Conservation (phyloP, 306 rosid genomes). For the Spatholobus suberectus region DNA sequence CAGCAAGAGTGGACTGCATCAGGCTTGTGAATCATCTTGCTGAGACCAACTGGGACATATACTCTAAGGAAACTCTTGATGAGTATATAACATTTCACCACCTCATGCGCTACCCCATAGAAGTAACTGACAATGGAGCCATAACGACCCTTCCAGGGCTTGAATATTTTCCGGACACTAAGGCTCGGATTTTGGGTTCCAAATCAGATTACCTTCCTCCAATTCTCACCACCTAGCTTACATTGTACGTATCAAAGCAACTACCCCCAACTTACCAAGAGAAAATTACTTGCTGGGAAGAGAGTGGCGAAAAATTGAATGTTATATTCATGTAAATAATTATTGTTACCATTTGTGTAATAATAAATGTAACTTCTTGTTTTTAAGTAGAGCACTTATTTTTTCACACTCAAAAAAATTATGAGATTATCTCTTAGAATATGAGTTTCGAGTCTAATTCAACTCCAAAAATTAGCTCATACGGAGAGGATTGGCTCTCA, state of each 20-base stretch:
- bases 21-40: constrained; percentile 39
- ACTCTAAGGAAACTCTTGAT: constrained; percentile 36
- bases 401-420: not conserved
- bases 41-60: constrained; percentile 37
- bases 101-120: constrained; percentile 48
- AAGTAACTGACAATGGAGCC: constrained; percentile 34
- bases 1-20: constrained; percentile 46
- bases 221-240: constrained; percentile 51
- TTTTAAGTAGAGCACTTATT: not conserved
- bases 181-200: constrained; percentile 47
- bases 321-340: not conserved
- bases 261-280: not conserved
- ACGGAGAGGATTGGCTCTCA: too few relatives aligned
- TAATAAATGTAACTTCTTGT: not conserved
- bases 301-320: not conserved
- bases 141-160: constrained; percentile 31
- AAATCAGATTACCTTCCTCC: constrained; percentile 47
- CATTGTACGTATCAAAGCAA: not conserved
- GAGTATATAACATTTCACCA: constrained; percentile 33
- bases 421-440: too few relatives aligned
- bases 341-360: not conserved
- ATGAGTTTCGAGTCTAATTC: too few relatives aligned
- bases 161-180: constrained; percentile 55
- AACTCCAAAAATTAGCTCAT: too few relatives aligned
- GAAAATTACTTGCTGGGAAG: constrained; percentile 2